Conservation (phyloP, 2,329 filamentous ascomycete species). For the Botryosphaeria dothidea region DNA sequence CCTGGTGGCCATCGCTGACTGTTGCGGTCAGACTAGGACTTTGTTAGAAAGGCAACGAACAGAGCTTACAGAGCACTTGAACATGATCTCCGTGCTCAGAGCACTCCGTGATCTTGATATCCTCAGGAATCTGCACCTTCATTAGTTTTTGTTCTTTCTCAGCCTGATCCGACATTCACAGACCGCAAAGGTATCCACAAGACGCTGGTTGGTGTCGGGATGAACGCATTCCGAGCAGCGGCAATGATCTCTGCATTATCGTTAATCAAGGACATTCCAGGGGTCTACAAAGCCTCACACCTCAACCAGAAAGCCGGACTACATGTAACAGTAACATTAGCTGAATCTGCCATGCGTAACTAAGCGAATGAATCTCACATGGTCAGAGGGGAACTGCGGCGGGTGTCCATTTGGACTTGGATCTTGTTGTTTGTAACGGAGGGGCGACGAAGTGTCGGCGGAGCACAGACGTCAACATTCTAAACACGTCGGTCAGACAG, state of each 20-base stretch:
- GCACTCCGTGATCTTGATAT: conserved; percentile 28
- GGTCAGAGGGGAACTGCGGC: background rate
- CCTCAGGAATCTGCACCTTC: conserved; percentile 28
- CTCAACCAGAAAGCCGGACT: conserved; percentile 12
- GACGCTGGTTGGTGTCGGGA: conserved; percentile 68
- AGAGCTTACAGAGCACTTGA: conserved; percentile 28
- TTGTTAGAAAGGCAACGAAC: conserved; percentile 18
- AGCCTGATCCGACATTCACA: background rate
- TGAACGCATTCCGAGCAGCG: conserved; percentile 68
- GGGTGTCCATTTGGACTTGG: background rate
- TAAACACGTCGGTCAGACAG: background rate
- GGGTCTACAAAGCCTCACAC: background rate
- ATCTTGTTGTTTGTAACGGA: background rate
- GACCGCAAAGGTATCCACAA: conserved; percentile 68
- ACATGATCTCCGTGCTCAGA: conserved; percentile 22
- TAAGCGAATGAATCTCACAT: background rate
- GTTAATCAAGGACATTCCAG: background rate
- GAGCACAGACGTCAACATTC: background rate
- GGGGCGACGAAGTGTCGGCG: background rate
- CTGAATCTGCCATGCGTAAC: background rate
- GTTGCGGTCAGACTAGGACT: background rate
- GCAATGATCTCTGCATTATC: conserved; percentile 65
- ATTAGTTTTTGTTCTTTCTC: background rate
- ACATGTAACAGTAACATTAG: background rate
- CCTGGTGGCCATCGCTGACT: conserved; percentile 65